Percentiles rank a stretch among this genome's conserved stretches.
Conservation (phyloP, 106 monocot genomes). For the Vanilla planifolia region DNA sequence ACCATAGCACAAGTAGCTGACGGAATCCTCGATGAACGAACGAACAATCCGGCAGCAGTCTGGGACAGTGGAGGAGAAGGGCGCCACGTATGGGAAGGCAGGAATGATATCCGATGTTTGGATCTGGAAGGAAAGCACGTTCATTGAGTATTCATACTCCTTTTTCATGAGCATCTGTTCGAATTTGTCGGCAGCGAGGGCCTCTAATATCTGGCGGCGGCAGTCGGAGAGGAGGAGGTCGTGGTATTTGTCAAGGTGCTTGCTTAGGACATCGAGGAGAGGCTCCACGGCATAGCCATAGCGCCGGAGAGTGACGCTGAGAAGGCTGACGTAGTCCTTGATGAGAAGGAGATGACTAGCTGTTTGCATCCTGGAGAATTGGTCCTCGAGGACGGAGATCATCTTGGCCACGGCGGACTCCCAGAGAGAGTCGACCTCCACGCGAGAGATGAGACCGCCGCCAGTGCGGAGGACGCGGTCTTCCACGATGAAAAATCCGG, state of each 20-base stretch:
- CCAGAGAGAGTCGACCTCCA: conserved; percentile 80
- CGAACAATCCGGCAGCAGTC: conserved; percentile 86
- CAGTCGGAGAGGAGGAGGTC: conserved; percentile 90
- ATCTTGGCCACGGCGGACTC: conserved; percentile 83
- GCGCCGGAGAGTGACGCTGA: conserved; percentile 66
- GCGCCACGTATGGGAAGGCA: conserved; percentile 91
- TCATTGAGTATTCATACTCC: conserved; percentile 99
- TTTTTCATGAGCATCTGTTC: conserved; percentile 98
- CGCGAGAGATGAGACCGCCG: conserved; percentile 58
- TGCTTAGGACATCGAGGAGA: conserved; percentile 72
- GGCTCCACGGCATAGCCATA: conserved; percentile 72
- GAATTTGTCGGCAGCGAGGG: conserved; percentile 70
- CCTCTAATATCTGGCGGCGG: conserved; percentile 75
- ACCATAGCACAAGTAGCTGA: conserved; percentile 92
- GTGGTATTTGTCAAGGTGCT: conserved; percentile 95
- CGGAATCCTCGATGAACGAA: conserved; percentile 90
- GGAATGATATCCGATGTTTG: conserved; percentile 87
- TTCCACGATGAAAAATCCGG: conserved; percentile 94
- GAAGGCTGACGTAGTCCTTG: conserved; percentile 81
- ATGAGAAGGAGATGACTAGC: conserved; percentile 82
- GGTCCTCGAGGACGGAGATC: conserved; percentile 86
- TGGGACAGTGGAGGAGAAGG: conserved; percentile 82
- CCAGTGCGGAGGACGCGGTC: conserved; percentile 74
- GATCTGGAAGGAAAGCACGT: conserved; percentile 85
- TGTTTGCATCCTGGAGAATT: conserved; percentile 91